phyloP scores from a whole-genome alignment of 176 grass and related monocot genomes.

The Oryza glaberrima region DNA sequence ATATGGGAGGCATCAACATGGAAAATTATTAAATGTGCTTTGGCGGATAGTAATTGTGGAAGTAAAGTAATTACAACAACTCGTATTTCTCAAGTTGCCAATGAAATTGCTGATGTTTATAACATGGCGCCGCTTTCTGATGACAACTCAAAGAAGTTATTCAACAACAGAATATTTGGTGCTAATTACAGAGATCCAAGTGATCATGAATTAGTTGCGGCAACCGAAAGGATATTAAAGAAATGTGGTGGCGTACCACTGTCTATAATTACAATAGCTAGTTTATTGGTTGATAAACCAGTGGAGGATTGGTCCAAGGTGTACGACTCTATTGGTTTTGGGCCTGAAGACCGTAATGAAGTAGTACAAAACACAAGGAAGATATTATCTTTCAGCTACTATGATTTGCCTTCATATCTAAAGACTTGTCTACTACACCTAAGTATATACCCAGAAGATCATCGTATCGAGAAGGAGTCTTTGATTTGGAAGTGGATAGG shows the following conservation, averaged over 20 bases:
- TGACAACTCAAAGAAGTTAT: constrained; percentile 7
- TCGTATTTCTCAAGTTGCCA: constrained; percentile 23
- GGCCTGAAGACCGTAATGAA: not conserved
- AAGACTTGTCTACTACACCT: constrained; percentile 7
- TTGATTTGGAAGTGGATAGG: constrained; percentile 36
- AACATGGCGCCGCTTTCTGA: not conserved
- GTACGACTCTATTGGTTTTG: constrained; percentile 14
- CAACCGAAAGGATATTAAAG: not conserved
- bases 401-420: not conserved
- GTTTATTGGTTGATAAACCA: not conserved
- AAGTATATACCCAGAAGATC: not conserved
- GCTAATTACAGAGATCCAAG: not conserved
- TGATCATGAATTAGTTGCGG: not conserved
- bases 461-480: not conserved
- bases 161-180: not conserved
- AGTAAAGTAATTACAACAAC: constrained; percentile 36
- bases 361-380: not conserved
- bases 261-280: constrained; percentile 20
- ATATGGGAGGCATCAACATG: constrained; percentile 18
- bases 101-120: not conserved
- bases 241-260: constrained; percentile 30
- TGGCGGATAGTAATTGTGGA: not conserved
- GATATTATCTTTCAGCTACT: constrained; percentile 32
- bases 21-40: constrained; percentile 9
- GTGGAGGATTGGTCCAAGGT: not conserved